Evolutionary conservation across 768 basidiomycete species (phyloP), one percentile per base, ranked within the genome.

Genomic region (Termitomyces sp.): DNA sequence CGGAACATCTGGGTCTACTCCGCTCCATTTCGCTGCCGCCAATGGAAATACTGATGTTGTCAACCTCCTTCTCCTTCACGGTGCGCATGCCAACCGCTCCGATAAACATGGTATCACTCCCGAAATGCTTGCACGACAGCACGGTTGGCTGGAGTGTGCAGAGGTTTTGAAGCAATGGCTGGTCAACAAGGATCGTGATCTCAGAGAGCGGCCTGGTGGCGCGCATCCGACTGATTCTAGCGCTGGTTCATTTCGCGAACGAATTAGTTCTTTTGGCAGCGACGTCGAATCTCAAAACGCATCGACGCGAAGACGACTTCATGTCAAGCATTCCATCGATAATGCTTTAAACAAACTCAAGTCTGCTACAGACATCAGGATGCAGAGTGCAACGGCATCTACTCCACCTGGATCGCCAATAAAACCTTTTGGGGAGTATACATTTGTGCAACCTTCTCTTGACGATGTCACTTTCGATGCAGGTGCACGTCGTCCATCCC

Each of bases 1-100:
- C 44, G 90, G 88, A 46, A 83, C 85, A 7, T 87, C 88, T n/a
- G 95, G 94, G 33, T 89, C 90, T 4, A 97, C 96, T 0, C 93
- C 97, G 0, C 85, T 98, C 26, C 97, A 99, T 69, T 99, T 98
- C 69, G 96, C 97, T 14, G 90, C 94, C 35, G 94, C 96, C 30
- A 94, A 97, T 65, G 95, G 95, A 3, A 92, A 99, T 72, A 82
- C 82, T 32, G 72, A 78, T 26, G 85, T 94, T 64, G 84, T 94
- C 46, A 80, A 78, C 59, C 83, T 89, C 36, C 85, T 99, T 44
- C 85, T 99, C 40, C 81, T 87, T 18, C 86, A 85, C 61, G 94
- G 94, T 49, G 97, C 96, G 8, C 80, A 84, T 58, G 84, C 94
- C 22, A 79, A 88, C 69, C 83, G 86, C 45, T 70, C 87, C 6